Percentiles rank a stretch among this genome's conserved stretches.
Conservation (phyloP, 1,139 yeast genomes). For the Tardiomyces blankii region DNA sequence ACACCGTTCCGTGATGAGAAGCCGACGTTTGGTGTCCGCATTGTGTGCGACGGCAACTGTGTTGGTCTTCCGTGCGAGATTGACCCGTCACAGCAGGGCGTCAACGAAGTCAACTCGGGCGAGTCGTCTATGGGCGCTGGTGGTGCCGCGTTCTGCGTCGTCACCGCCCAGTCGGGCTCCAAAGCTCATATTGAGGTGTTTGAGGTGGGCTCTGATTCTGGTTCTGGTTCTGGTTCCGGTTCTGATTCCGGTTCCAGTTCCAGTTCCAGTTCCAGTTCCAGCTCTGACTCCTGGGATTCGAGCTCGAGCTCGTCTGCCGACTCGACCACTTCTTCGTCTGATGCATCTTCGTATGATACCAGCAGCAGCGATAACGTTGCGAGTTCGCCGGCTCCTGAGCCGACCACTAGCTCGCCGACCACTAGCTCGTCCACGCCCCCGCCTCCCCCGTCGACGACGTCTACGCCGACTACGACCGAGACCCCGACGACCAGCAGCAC, state of each 20-base stretch:
- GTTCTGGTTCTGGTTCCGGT: constrained; percentile 2
- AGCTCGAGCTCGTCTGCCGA: too few species aligned
- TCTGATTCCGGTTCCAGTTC: constrained; percentile 2
- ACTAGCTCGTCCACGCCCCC: constrained; percentile 11
- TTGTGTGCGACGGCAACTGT: constrained; percentile 65
- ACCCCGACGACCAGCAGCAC: constrained; percentile 5
- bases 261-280: too few species aligned
- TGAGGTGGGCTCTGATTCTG: constrained; percentile 19
- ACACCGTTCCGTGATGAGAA: constrained; percentile 40
- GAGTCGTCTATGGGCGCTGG: constrained; percentile 39
- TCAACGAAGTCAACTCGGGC: constrained; percentile 39
- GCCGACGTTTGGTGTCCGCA: constrained; percentile 63
- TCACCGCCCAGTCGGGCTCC: constrained; percentile 56
- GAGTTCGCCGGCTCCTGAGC: constrained; percentile 7
- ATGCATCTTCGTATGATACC: too few species aligned
- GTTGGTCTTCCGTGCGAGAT: constrained; percentile 69
- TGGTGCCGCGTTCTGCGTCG: constrained; percentile 71
- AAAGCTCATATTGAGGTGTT: constrained; percentile 69
- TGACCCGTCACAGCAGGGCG: constrained; percentile 53
- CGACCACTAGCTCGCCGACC: constrained; percentile 4
- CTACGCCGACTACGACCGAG: constrained; percentile 6
- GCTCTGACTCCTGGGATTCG: too few species aligned
- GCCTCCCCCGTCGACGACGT: constrained; percentile 12
- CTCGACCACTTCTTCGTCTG: too few species aligned
- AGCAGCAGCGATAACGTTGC: neutral